Evolutionary conservation across 2,329 filamentous ascomycete genomes (phyloP).

Genomic region (Cercospora sp.): DNA sequence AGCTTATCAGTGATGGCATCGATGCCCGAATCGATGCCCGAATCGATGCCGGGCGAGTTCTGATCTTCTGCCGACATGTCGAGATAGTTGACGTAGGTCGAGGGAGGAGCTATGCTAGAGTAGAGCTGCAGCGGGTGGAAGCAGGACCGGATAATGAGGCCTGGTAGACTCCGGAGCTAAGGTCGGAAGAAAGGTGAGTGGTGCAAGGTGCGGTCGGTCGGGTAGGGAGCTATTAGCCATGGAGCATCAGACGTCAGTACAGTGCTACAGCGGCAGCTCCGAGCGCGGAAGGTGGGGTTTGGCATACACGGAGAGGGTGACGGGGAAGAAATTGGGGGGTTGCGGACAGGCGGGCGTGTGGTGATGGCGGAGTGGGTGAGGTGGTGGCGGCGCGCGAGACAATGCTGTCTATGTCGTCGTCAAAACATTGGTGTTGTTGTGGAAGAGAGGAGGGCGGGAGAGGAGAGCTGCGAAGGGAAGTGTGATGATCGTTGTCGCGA

Average conservation of each 20-base stretch:
- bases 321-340: constrained; percentile 6
- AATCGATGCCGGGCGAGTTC: constrained; percentile 32
- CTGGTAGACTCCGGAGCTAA: constrained; percentile 15
- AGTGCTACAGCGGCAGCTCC: constrained; percentile 10
- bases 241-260: constrained; percentile 11
- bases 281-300: constrained; percentile 16
- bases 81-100: neutral
- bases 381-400: constrained; percentile 12
- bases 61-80: constrained; percentile 38
- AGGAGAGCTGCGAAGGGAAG: constrained; percentile 1
- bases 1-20: constrained; percentile 46
- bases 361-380: neutral
- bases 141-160: constrained; percentile 10
- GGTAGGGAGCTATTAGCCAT: constrained; percentile 11
- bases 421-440: constrained; percentile 17
- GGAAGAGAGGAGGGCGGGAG: neutral
- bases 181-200: constrained; percentile 9
- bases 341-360: constrained; percentile 13
- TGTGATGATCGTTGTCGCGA: neutral
- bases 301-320: constrained; percentile 15
- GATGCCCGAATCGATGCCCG: constrained; percentile 37
- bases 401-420: constrained; percentile 22
- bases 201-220: constrained; percentile 13
- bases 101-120: constrained; percentile 1
- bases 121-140: constrained; percentile 11